Conservation (phyloP, 2,329 filamentous ascomycete species). For the Paecilomyces niveus region DNA sequence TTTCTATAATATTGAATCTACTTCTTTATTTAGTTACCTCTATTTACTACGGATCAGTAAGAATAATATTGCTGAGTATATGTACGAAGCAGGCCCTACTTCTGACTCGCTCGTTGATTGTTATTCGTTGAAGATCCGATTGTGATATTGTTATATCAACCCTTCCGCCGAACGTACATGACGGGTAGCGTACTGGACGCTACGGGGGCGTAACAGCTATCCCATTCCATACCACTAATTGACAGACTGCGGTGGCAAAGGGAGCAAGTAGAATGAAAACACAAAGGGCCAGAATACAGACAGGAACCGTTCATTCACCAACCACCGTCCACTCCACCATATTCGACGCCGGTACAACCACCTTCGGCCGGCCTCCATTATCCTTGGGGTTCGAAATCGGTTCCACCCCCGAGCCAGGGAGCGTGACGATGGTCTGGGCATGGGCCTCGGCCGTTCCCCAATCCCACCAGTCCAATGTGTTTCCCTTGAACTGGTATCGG, state of each 20-base stretch:
- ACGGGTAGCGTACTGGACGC: no score
- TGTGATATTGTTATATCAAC: no score
- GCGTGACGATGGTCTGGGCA: slow-evolving; percentile 3
- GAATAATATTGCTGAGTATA: no score
- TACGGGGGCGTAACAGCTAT: no score
- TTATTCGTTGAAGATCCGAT: no score
- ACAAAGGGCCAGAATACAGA: background rate
- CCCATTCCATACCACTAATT: background rate
- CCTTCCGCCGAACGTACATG: no score
- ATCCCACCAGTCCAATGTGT: slow-evolving; percentile 4
- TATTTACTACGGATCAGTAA: no score
- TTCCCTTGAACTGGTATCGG: slow-evolving; percentile 4
- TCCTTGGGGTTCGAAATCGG: slow-evolving; percentile 2
- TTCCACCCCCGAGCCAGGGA: slow-evolving; percentile 3
- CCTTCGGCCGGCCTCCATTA: slow-evolving; percentile 1
- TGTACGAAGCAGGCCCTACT: no score
- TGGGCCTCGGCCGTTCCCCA: background rate
- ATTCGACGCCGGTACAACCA: slow-evolving; percentile 5
- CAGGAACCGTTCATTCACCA: background rate
- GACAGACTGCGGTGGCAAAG: background rate
- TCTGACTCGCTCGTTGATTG: no score
- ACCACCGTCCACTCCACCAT: slow-evolving; percentile 4
- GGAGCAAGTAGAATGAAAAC: background rate
- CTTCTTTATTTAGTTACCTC: no score
- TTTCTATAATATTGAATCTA: no score